Evolutionary conservation across 2,329 filamentous ascomycete genomes (phyloP).

Genomic region (Pseudonectria foliicola): DNA sequence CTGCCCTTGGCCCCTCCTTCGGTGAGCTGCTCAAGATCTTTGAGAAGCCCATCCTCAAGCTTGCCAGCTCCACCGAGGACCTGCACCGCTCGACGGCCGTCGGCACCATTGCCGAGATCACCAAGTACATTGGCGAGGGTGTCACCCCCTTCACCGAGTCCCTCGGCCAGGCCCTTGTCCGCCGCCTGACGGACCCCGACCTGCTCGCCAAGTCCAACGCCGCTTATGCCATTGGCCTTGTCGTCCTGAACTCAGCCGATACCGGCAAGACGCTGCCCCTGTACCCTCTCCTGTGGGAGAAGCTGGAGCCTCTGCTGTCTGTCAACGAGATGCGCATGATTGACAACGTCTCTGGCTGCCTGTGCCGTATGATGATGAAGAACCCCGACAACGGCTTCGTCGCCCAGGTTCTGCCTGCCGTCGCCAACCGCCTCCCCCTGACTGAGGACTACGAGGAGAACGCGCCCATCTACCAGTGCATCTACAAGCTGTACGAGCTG

Average conservation of each 20-base stretch:
- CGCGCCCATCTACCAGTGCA: conserved; percentile 83
- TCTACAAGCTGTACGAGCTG: conserved; percentile 73
- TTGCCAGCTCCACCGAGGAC: conserved; percentile 75
- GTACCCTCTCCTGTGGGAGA: conserved; percentile 71
- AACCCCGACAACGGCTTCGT: conserved; percentile 79
- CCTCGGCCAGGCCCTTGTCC: conserved; percentile 73
- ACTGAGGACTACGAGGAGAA: conserved; percentile 97
- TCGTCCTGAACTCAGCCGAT: conserved; percentile 75
- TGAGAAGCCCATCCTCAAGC: conserved; percentile 84
- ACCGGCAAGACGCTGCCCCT: conserved; percentile 62
- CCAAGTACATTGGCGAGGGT: conserved; percentile 73
- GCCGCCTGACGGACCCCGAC: conserved; percentile 84
- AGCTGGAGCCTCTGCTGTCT: conserved; percentile 78
- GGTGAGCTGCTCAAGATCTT: conserved; percentile 92
- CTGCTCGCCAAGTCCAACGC: conserved; percentile 91
- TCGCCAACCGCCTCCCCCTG: conserved; percentile 74
- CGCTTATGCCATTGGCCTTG: conserved; percentile 80
- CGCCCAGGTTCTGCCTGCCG: conserved; percentile 69
- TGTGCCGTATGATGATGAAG: conserved; percentile 85
- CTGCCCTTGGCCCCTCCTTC: conserved; percentile 74
- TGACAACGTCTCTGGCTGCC: conserved; percentile 88
- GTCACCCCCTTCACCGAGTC: conserved; percentile 73
- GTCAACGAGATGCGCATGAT: conserved; percentile 73
- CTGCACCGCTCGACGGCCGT: conserved; percentile 86
- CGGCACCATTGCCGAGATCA: conserved; percentile 85